Evolutionary conservation across 106 monocot species (phyloP).

Genomic region (Apostasia shenzhenica): DNA sequence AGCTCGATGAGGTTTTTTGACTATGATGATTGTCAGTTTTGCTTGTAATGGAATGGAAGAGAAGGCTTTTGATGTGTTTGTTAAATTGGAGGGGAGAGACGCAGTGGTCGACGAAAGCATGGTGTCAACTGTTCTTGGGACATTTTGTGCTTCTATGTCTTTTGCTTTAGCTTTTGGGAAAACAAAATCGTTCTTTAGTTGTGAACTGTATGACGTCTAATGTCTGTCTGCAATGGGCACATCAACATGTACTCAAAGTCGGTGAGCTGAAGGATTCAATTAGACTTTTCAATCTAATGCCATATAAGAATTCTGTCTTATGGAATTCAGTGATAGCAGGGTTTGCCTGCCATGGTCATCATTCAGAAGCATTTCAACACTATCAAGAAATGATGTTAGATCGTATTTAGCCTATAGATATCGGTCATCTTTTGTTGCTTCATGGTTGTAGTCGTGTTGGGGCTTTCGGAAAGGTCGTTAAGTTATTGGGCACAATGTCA

Average conservation of each 20-base stretch:
- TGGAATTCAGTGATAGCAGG: constrained; percentile 89
- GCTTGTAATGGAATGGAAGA: constrained; percentile 74
- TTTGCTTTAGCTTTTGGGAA: constrained; percentile 49
- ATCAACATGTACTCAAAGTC: constrained; percentile 92
- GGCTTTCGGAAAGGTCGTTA: constrained; percentile 47
- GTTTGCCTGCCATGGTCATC: constrained; percentile 74
- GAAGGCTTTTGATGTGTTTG: constrained; percentile 57
- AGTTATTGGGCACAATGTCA: constrained; percentile 47
- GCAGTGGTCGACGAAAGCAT: constrained; percentile 47
- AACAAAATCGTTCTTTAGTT: constrained; percentile 59
- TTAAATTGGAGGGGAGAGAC: constrained; percentile 23
- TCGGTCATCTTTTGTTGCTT: constrained; percentile 75
- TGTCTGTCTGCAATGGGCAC: constrained; percentile 75
- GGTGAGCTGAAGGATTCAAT: constrained; percentile 54
- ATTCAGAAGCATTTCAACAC: constrained; percentile 38
- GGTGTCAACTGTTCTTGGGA: constrained; percentile 70
- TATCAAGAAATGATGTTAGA: constrained; percentile 54
- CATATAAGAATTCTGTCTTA: constrained; percentile 41
- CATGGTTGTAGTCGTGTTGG: constrained; percentile 85
- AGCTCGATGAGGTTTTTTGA: constrained; percentile 56
- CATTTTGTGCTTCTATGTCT: constrained; percentile 44
- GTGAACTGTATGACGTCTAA: constrained; percentile 32
- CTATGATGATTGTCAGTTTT: constrained; percentile 61
- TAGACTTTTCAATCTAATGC: constrained; percentile 44
- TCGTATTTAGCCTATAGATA: constrained; percentile 45